Base-by-base conservation (phyloP, 2,329 filamentous ascomycete genomes). In the Aspergillus sp. region DNA sequence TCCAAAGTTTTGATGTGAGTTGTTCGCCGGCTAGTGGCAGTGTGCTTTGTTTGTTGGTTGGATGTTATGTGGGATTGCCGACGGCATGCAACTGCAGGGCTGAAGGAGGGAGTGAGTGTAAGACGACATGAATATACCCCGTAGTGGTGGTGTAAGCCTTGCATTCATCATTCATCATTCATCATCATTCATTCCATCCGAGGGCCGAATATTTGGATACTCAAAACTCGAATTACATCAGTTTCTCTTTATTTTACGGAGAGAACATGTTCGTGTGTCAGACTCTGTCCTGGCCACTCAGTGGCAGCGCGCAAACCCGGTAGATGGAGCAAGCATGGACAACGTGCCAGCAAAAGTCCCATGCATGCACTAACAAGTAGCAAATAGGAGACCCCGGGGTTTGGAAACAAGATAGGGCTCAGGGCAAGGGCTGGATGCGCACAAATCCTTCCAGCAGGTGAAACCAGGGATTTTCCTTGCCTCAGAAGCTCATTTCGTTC, bases 361-460 rank as follows among this genome's bases (percentile, higher is more conserved):
- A 45, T 53, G 51, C 51, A 35, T 31, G 27, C 8, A 19, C 23
- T 37, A 7, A 35, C 33, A 35, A 7, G 7, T 37, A 7, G 14
- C 33, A 35, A 7, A 25, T 25, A 41, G 31, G 27, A 31, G 21
- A 15, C 19, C 23, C 23, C 31, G 6, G 27, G 11, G 27, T 9
- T 11, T 27, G 41, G 17, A 19, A 31, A 9, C 15, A 12, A 40
- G 23, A 19, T 62, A 62, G 59, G 59, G 59, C 59, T 59, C 57
- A 62, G 59, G 57, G 59, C 47, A 62, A 62, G 57, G 57, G 59
- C 53, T 51, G 50, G 35, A 37, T 52, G 33, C 56, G 53, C 59
- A 61, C 51, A 53, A 50, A 54, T 47, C 52, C 43, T 55, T 37
- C 44, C 9, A 39, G 44, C 15, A 17, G 11, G 9, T 43, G 40